Evolutionary conservation across 768 basidiomycete species (phyloP), one percentile per base, ranked within the genome.

Genomic region (Boletus vermiculosoides): DNA sequence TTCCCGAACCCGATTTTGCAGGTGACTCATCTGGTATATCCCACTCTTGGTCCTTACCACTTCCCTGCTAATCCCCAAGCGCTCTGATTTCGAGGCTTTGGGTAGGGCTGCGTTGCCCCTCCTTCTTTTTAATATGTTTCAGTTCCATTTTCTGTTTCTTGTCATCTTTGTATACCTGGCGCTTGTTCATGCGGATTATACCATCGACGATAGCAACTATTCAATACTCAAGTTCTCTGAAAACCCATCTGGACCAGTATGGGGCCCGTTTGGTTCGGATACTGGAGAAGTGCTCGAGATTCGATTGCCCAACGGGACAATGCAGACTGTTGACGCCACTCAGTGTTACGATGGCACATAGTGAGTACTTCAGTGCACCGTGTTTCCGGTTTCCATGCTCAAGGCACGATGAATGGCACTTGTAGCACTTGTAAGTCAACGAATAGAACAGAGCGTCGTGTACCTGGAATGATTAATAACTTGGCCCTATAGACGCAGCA

Each of bases 161-260:
- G n/a, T 44, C 40, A 5, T 51, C 16, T 40, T 37, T 42, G 33
- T 61, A 39, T 56, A 25, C 25, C 44, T 15, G n/a, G 11, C 39
- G 11, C 31, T 63, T n/a, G 55, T 61, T 44, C 39, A 28, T 28
- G 65, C 68, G 18, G 66, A 69, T 30, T 70, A 69, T 52, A 63
- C 58, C 20, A 68, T 70, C 47, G 66, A 70, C 28, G 66, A 70
- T 33, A 63, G 64, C 50, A 40, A 70, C n/a, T 66, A 66, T 48
- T 66, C 68, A 13, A 3, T 22, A 15, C 68, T 64, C 49, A 59
- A 59, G 33, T 68, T 58, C 52, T 70, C 69, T 8, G 63, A 66
- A 45, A 70, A 70, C n/a, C 66, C 68, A 13, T 22, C 51, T 37
- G 69, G 68, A 6, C 62, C 68, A 0, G 64, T 62, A 54, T 70